Evolutionary conservation across 2,329 filamentous ascomycete species (phyloP).

Genomic region (Emmonsiellopsis sp.): DNA sequence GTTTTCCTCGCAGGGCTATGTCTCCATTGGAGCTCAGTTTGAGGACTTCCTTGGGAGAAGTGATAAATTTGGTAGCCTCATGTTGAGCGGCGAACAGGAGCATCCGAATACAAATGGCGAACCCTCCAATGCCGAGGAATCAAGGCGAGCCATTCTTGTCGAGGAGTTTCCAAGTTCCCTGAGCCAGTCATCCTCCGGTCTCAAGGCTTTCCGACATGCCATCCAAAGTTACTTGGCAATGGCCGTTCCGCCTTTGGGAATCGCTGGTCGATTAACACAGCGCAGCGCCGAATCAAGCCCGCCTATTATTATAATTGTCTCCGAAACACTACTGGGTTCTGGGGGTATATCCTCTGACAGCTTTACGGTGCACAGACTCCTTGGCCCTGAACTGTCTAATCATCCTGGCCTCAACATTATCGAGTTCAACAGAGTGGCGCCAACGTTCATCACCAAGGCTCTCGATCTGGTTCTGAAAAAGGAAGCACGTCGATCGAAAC

Average conservation of each 20-base stretch:
- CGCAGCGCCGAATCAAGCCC: conserved; percentile 40
- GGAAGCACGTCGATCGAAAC: conserved; percentile 69
- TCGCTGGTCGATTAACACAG: conserved; percentile 27
- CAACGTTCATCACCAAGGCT: conserved; percentile 76
- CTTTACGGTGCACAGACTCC: conserved; percentile 81
- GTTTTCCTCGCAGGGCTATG: conserved; percentile 51
- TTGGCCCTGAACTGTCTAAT: conserved; percentile 76
- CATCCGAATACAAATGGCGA: conserved; percentile 2
- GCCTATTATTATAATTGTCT: conserved; percentile 82
- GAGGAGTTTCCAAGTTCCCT: conserved; percentile 78
- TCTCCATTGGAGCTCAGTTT: conserved; percentile 71
- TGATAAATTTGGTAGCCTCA: conserved; percentile 68
- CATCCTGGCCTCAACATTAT: conserved; percentile 72
- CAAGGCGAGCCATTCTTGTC: conserved; percentile 56
- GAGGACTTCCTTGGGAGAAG: conserved; percentile 83
- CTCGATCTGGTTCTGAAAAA: conserved; percentile 75
- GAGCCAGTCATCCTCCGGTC: conserved; percentile 52
- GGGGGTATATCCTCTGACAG: conserved; percentile 79
- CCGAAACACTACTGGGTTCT: conserved; percentile 79
- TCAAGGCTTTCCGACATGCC: conserved; percentile 65
- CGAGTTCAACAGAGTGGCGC: conserved; percentile 88
- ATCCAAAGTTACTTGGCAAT: conserved; percentile 66
- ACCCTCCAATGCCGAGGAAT: conserved; percentile 16
- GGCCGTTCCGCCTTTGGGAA: conserved; percentile 49
- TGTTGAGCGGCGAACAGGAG: conserved; percentile 27